These are phyloP conservation scores for Cryptosporidium ubiquitum DNA, from an alignment of 169 alveolate genomes.

Conservation along the genomic window DNA sequence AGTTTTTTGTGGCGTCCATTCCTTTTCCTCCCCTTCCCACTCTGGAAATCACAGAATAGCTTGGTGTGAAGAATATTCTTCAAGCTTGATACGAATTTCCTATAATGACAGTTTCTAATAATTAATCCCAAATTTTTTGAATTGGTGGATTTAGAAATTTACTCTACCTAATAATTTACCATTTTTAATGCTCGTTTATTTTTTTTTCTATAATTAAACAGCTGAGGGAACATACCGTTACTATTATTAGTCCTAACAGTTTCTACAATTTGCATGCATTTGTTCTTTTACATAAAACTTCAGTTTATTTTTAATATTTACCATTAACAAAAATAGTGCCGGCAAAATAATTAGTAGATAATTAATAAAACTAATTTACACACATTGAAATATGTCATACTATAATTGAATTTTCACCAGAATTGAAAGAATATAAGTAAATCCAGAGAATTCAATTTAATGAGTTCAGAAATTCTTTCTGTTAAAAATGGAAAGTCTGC, in stretches of 20 bases:
- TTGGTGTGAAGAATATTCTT: not conserved
- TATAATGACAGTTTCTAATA: not conserved
- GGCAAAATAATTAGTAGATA: not conserved
- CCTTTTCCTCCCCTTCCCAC: not conserved
- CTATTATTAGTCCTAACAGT: not conserved
- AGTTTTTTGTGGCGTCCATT: not conserved
- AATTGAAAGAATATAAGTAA: not conserved
- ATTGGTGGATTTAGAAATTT: not conserved
- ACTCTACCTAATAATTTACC: not conserved
- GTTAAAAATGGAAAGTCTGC: constrained; percentile 4
- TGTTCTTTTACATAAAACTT: not conserved
- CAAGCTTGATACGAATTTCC: constrained; percentile 33
- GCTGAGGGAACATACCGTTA: not conserved
- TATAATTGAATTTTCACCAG: not conserved
- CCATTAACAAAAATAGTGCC: not conserved
- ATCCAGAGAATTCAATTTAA: not conserved
- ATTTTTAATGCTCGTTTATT: not conserved
- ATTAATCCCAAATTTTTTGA: not conserved
- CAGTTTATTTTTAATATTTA: too few species aligned
- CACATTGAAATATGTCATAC: not conserved
- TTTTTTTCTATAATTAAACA: too few species aligned
- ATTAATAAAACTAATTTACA: not conserved
- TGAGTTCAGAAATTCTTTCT: not conserved
- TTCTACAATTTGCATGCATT: too few species aligned
- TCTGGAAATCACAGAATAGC: constrained; percentile 34